Conservation (phyloP, 306 rosid genomes). For the Fagus sylvatica region DNA sequence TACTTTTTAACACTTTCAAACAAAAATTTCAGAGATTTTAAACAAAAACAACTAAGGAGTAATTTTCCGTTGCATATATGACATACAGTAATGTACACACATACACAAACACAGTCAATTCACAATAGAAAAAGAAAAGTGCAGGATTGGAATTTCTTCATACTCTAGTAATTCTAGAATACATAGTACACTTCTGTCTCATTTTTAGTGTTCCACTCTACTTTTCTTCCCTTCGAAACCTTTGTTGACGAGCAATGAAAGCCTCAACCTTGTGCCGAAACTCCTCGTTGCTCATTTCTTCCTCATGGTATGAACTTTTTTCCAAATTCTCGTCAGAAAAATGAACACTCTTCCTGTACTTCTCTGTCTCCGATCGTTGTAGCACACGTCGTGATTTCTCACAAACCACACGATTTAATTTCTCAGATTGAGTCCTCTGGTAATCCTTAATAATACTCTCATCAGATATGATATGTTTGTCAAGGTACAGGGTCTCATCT, state of each 20-base stretch:
- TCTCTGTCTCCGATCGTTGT: constrained; percentile 58
- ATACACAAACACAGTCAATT: neutral
- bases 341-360: constrained; percentile 14
- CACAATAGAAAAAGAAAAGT: neutral
- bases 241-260: constrained; percentile 81
- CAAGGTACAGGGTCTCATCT: neutral
- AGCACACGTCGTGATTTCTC: constrained; percentile 37
- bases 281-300: constrained; percentile 73
- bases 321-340: constrained; percentile 12
- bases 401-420: constrained; percentile 4
- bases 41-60: constrained; percentile 1
- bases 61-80: neutral
- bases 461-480: no score
- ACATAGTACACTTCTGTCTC: neutral
- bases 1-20: neutral
- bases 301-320: constrained; percentile 43
- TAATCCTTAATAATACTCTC: constrained; percentile 29
- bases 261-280: constrained; percentile 74
- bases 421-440: constrained; percentile 52
- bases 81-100: neutral
- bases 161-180: neutral
- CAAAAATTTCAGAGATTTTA: neutral
- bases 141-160: neutral
- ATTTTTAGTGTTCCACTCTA: no score
- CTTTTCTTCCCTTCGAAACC: constrained; percentile 58